Evolutionary conservation across 2,329 filamentous ascomycete species (phyloP), one percentile per base, ranked within the genome.

Genomic region (Orbilia blumenaviensis): DNA sequence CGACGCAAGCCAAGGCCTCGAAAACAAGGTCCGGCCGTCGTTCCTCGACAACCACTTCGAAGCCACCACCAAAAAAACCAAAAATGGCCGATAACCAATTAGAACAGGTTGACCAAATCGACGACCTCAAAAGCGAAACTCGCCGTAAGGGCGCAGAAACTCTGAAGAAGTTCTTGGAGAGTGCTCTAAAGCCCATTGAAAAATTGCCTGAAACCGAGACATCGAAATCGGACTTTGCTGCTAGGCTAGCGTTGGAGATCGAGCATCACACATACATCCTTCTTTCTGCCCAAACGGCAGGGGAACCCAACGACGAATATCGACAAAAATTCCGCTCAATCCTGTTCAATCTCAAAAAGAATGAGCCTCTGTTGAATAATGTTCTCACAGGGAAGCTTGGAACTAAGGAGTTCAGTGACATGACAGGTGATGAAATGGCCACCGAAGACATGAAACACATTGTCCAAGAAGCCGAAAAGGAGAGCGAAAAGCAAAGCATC

Each of bases 381-480:
- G 85, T 99, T 63, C 85, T 98, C n/a, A 88, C 88, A 77, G 88
- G 89, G 62, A 88, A 87, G 32, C 85, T 97, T 36, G 88, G 90
- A 5, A 89, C 94, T 0, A 85, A 90, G n/a, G 88, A 89, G 68
- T 86, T 99, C 50, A 92, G 92, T n/a, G 88, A 88, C 62, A 97
- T 99, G 95, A 90, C 89, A 12, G 89, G 91, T 0, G 92, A 95
- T 81, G 92, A 97, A 81, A 92, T 99, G 86, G 93, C 93, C 1
- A 96, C 92, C 68, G 92, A 96, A 78, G 94, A 98, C 82, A 87
- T 94, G 81, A 93, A 97, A 82, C 87, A 87, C 27, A 88, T 93
- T 81, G 91, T 89, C 23, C 91, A 91, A 14, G 89, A 90, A 79
- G 89, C 94, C 86, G 91, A 91, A 82, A 91, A 92, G 60, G 88